Percentiles rank a stretch among this genome's conserved stretches.
These are phyloP conservation scores for Termitomyces sp. DNA, from an alignment of 768 basidiomycete species.

Conservation along the genomic window DNA sequence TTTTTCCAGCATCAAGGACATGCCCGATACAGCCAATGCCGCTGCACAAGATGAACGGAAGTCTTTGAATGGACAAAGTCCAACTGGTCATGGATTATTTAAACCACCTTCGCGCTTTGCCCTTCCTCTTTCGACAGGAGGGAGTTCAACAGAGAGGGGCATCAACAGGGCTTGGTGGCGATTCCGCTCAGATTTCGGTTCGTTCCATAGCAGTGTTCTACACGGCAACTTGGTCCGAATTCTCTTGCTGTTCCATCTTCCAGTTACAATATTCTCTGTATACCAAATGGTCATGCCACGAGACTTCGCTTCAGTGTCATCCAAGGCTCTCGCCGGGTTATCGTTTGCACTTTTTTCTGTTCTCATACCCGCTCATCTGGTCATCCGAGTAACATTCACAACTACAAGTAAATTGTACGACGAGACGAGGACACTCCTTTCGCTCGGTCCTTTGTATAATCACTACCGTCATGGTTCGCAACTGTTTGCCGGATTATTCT, in stretches of 20 bases:
- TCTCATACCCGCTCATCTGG: conserved; percentile 64
- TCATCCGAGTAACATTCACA: conserved; percentile 73
- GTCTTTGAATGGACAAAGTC: conserved; percentile 35
- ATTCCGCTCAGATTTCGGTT: conserved; percentile 55
- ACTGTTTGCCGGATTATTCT: conserved; percentile 76
- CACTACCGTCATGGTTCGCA: conserved; percentile 90
- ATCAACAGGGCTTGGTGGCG: conserved; percentile 46
- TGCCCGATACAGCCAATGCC: conserved; percentile 27
- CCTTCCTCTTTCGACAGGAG: conserved; percentile 17
- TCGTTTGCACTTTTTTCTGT: conserved; percentile 80
- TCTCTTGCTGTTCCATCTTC: conserved; percentile 89
- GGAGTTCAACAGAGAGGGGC: conserved; percentile 24
- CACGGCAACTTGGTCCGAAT: conserved; percentile 91
- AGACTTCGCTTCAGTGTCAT: conserved; percentile 43
- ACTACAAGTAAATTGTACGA: conserved; percentile 90
- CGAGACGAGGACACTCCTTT: conserved; percentile 86
- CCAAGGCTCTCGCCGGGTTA: conserved; percentile 74
- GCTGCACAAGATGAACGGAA: conserved; percentile 40
- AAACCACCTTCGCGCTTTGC: conserved; percentile 21
- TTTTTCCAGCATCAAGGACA: conserved; percentile 43
- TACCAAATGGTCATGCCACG: conserved; percentile 73
- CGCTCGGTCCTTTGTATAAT: conserved; percentile 90
- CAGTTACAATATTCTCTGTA: conserved; percentile 86
- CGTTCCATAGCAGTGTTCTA: conserved; percentile 75
- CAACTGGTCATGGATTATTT: conserved; percentile 17